phyloP scores from a whole-genome alignment of 1,284 basidiomycete genomes.

The Fomitopsis palustris region DNA sequence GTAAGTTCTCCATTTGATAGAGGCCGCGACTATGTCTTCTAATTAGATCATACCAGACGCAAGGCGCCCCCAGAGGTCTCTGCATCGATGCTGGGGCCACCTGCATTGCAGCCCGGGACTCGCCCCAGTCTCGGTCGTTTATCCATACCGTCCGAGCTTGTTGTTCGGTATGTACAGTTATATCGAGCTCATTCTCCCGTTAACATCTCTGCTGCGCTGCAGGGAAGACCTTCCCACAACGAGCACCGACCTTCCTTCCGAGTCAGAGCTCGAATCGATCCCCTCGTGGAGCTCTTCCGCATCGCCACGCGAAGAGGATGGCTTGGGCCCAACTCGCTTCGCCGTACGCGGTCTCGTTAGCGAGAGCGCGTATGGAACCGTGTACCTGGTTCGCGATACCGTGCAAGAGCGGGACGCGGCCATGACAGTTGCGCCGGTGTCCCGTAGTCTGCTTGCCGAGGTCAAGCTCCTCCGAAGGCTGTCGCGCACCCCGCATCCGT shows the following conservation, averaged over 20 bases:
- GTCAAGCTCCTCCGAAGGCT: constrained; percentile 17
- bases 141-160: no score
- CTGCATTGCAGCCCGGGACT: no score
- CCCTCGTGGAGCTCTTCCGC: constrained; percentile 3
- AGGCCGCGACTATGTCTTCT: neutral
- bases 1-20: neutral
- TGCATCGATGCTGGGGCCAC: neutral
- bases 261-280: constrained; percentile 7
- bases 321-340: neutral
- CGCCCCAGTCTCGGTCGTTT: no score
- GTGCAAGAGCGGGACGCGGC: constrained; percentile 10
- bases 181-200: neutral
- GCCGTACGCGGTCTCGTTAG: constrained; percentile 20
- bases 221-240: neutral
- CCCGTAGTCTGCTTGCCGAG: constrained; percentile 21
- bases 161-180: no score
- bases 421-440: constrained; percentile 24
- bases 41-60: neutral
- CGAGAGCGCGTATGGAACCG: constrained; percentile 19
- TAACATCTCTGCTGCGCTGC: neutral
- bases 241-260: neutral
- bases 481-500: constrained; percentile 7
- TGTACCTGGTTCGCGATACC: constrained; percentile 19
- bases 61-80: neutral
- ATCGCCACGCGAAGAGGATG: neutral